phyloP scores from a whole-genome alignment of 2,329 filamentous ascomycete genomes.

The Fusarium acutatum region DNA sequence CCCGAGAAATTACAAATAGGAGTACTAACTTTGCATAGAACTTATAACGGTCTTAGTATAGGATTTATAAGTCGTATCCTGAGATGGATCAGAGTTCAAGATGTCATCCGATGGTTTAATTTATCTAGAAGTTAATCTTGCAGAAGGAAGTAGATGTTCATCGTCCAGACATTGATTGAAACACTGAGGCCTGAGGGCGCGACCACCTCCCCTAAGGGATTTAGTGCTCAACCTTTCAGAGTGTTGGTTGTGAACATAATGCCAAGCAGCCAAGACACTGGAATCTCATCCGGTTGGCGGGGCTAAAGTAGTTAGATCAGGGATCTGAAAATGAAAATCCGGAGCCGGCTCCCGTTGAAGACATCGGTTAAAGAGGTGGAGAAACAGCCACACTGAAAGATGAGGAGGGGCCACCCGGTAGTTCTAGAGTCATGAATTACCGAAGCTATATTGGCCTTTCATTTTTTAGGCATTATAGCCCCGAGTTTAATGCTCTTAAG shows the following conservation, averaged over 20 bases:
- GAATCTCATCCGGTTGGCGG: not conserved
- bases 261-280: not conserved
- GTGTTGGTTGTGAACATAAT: not conserved
- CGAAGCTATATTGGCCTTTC: not conserved
- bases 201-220: not conserved
- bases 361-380: not conserved
- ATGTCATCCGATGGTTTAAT: not conserved
- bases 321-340: not conserved
- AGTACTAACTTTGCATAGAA: not conserved
- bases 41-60: not conserved
- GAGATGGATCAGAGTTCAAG: not conserved
- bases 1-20: not conserved
- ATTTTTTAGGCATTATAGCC: not conserved
- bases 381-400: not conserved
- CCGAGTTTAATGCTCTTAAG: too few relatives aligned
- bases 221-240: not conserved
- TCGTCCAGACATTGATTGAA: not conserved
- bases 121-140: not conserved
- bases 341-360: not conserved
- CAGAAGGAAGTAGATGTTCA: not conserved
- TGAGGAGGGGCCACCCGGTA: not conserved
- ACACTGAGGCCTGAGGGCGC: not conserved
- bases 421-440: not conserved
- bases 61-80: not conserved
- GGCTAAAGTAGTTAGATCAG: not conserved